Percentiles rank a stretch among this genome's conserved stretches.
Conservation (phyloP, 2,329 filamentous ascomycete species). For the Rhynchosporium agropyri region DNA sequence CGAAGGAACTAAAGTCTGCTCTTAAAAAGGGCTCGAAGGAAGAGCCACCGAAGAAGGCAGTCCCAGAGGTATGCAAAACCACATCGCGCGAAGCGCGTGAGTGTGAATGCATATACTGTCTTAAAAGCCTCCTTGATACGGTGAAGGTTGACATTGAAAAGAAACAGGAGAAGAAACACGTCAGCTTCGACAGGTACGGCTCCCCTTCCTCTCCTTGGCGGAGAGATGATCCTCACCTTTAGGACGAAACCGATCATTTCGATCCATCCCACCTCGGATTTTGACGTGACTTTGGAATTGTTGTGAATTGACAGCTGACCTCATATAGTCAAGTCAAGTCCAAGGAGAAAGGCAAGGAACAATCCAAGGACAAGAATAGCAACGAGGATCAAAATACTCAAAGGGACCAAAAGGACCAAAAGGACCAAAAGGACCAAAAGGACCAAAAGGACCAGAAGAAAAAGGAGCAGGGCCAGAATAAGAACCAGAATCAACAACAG, state of each 20-base stretch:
- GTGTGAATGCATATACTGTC: slow-evolving; percentile 14
- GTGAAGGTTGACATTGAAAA: slow-evolving; percentile 16
- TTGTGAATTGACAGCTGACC: slow-evolving; percentile 6
- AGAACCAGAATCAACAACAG: neutral
- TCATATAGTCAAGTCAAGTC: neutral
- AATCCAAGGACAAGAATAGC: neutral
- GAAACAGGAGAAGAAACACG: slow-evolving; percentile 14
- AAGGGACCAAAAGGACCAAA: neutral
- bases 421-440: neutral
- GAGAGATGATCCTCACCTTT: neutral
- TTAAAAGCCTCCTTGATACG: slow-evolving; percentile 8
- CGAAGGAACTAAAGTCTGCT: slow-evolving; percentile 16
- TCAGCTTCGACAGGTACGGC: slow-evolving; percentile 11
- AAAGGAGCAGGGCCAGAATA: neutral
- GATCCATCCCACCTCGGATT: neutral
- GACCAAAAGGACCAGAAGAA: neutral
- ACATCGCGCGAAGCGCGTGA: neutral
- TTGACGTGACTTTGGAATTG: neutral
- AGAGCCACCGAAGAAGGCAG: neutral
- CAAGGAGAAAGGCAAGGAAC: slow-evolving; percentile 3
- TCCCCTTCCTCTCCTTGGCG: neutral
- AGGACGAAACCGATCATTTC: too few species aligned
- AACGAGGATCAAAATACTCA: slow-evolving; percentile 3
- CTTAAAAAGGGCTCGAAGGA: slow-evolving; percentile 11
- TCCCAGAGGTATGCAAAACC: slow-evolving; percentile 14